A percentile compares a stretch with the other conserved stretches of the same genome.
Evolutionary conservation across 1,284 basidiomycete species (phyloP).

Genomic region (Wallemia hederae): DNA sequence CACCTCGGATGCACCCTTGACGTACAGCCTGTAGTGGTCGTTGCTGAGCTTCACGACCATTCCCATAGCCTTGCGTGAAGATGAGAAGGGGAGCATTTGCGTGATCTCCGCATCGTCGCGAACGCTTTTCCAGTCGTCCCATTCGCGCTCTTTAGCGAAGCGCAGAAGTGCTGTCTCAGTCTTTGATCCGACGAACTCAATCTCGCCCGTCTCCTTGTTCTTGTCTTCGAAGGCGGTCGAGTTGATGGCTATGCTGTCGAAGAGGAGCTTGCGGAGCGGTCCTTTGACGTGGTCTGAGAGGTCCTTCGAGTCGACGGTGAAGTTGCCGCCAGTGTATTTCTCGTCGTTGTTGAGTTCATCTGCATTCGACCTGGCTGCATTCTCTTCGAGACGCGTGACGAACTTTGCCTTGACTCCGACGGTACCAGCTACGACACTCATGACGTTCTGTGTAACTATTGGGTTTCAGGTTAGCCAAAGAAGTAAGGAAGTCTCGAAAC

Average conservation of each 20-base stretch:
- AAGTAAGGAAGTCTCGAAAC: slow-evolving; percentile 1
- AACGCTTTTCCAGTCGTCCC: slow-evolving; percentile 41
- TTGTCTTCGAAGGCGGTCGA: slow-evolving; percentile 81
- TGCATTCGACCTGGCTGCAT: slow-evolving; percentile 42
- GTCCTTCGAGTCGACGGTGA: slow-evolving; percentile 48
- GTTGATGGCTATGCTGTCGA: slow-evolving; percentile 67
- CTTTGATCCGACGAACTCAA: slow-evolving; percentile 68
- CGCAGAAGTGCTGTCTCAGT: slow-evolving; percentile 78
- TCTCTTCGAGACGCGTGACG: slow-evolving; percentile 45
- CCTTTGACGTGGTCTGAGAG: slow-evolving; percentile 35
- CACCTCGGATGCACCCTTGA: slow-evolving; percentile 89
- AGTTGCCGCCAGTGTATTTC: slow-evolving; percentile 24
- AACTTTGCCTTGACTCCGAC: slow-evolving; percentile 83
- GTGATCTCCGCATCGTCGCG: slow-evolving; percentile 38
- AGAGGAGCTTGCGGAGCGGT: slow-evolving; percentile 38
- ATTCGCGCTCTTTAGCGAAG: slow-evolving; percentile 61
- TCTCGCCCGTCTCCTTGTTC: slow-evolving; percentile 32
- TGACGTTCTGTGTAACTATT: slow-evolving; percentile 53
- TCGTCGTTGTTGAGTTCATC: slow-evolving; percentile 21
- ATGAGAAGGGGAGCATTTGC: slow-evolving; percentile 85
- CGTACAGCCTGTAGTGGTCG: slow-evolving; percentile 37
- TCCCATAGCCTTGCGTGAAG: slow-evolving; percentile 85
- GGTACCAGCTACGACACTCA: slow-evolving; percentile 87
- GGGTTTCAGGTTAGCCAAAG: slow-evolving; percentile 8
- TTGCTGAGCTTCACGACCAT: slow-evolving; percentile 39